A percentile compares a stretch with the other conserved stretches of the same genome.
These are phyloP conservation scores for Hortiboletus flavorubellus DNA, from an alignment of 768 basidiomycete species.

Conservation along the genomic window DNA sequence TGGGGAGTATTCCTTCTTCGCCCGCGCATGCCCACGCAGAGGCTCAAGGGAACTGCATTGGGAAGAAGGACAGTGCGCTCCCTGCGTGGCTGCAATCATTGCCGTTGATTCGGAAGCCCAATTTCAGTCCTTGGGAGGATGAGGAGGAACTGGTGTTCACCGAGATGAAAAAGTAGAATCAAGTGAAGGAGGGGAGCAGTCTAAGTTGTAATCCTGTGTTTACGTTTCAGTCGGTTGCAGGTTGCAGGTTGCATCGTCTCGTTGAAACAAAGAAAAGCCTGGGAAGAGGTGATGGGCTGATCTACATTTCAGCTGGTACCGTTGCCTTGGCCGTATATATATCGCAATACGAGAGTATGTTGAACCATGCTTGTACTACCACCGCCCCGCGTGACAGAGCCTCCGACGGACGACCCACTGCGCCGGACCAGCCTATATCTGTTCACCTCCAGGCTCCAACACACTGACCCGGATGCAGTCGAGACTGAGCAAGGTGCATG, in stretches of 20 bases:
- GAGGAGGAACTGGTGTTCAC: slow-evolving; percentile 51
- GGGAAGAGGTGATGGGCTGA: slow-evolving; percentile 20
- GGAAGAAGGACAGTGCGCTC: slow-evolving; percentile 34
- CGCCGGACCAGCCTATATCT: slow-evolving; percentile 8
- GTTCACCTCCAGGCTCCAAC: neutral
- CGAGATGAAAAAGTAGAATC: slow-evolving; percentile 21
- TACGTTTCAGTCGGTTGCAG: slow-evolving; percentile 14
- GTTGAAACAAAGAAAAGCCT: slow-evolving; percentile 12
- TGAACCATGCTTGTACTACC: slow-evolving; percentile 16
- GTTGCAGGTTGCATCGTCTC: slow-evolving; percentile 11
- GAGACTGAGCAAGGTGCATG: too few species aligned
- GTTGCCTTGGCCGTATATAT: slow-evolving; percentile 31
- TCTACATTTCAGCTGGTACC: slow-evolving; percentile 20
- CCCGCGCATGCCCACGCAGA: slow-evolving; percentile 51
- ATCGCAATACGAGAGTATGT: slow-evolving; percentile 28
- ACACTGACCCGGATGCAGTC: neutral
- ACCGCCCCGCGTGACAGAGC: neutral
- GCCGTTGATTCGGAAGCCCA: slow-evolving; percentile 62
- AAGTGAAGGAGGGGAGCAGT: neutral
- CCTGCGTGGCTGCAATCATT: slow-evolving; percentile 71
- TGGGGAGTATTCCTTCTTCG: slow-evolving; percentile 68
- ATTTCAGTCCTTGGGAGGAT: slow-evolving; percentile 83
- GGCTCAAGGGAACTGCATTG: slow-evolving; percentile 16
- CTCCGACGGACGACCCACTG: neutral
- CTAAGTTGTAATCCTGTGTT: slow-evolving; percentile 8